A percentile compares a stretch with the other conserved stretches of the same genome.
These are phyloP conservation scores for Arabidopsis lyrata DNA, from an alignment of 441 rosid species.

Conservation along the genomic window DNA sequence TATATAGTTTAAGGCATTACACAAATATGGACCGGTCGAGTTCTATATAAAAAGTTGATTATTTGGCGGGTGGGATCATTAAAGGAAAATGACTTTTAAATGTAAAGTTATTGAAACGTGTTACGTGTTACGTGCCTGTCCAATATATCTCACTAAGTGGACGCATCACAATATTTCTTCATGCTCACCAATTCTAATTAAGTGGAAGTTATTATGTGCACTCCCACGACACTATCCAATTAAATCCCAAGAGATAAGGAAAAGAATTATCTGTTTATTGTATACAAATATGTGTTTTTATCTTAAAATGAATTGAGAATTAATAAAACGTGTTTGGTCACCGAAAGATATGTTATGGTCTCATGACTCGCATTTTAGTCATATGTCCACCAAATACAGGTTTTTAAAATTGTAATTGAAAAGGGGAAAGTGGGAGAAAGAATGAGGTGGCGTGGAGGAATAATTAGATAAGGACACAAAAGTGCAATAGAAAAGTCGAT, in stretches of 20 bases:
- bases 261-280: neutral
- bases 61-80: slow-evolving; percentile 23
- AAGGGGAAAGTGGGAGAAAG: slow-evolving; percentile 1
- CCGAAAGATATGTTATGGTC: neutral
- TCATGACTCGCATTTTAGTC: neutral
- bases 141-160: slow-evolving; percentile 26
- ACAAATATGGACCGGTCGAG: neutral
- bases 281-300: neutral
- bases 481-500: slow-evolving; percentile 14
- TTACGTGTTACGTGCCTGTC: slow-evolving; percentile 32
- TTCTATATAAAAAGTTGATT: neutral
- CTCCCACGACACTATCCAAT: slow-evolving; percentile 27
- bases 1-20: neutral
- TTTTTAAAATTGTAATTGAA: neutral
- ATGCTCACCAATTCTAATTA: slow-evolving; percentile 12
- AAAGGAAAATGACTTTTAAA: slow-evolving; percentile 11
- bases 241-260: slow-evolving; percentile 16
- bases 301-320: neutral
- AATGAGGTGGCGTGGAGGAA: slow-evolving; percentile 37
- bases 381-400: slow-evolving; percentile 4
- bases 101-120: slow-evolving; percentile 17
- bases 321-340: neutral
- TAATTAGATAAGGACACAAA: slow-evolving; percentile 30
- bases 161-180: slow-evolving; percentile 15
- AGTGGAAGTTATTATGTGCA: slow-evolving; percentile 39